Base-by-base conservation (phyloP, 495 filamentous ascomycete genomes). In the Trichoderma asperelloides region DNA sequence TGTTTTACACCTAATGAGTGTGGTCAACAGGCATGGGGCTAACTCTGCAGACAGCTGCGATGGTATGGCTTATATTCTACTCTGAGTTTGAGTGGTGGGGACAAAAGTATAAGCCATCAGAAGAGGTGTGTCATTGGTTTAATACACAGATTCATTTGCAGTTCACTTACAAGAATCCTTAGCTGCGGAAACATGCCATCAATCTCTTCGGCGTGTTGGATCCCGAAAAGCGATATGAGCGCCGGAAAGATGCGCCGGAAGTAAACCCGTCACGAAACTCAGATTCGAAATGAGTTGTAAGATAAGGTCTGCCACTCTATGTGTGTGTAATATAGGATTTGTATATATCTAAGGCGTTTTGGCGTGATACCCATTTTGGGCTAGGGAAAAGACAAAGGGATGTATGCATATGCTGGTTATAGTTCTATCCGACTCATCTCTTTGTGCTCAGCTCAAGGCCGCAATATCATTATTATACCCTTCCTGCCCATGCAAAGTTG, bases 401-500 rank as follows among this genome's bases (percentile, higher is more conserved):
- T 64, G 62, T 64, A 41, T 41, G 41, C 40, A 57, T 55, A 40
- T 43, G 55, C 40, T 21, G 62, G 62, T 23, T 18, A 41, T 40
- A 41, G 40, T 41, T 64, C 7, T 77, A 71, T 60, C 55, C 55
- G 55, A 60, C 23, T 25, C 55, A 1, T 60, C 55, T 30, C 27
- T 30, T 60, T 27, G 3, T 13, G 25, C 55, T 55, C 49, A 23
- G 49, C 16, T 21, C 49, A 55, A 55, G 49, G 2, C 21, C 16
- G 21, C n/a, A 33, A 15, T 30, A 13, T 60, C 25, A 60, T 16
- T 30, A 60, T 60, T 30, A 60, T 30, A 87, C 71, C 84, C 73
- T 6, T 83, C 84, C 67, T 81, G 78, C n/a, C 86, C 85, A 87
- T 12, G 84, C 84, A 71, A 86, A 82, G 63, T 82, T 84, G 4